phyloP scores from a whole-genome alignment of 2,329 filamentous ascomycete genomes.

The Fusarium sp. region DNA sequence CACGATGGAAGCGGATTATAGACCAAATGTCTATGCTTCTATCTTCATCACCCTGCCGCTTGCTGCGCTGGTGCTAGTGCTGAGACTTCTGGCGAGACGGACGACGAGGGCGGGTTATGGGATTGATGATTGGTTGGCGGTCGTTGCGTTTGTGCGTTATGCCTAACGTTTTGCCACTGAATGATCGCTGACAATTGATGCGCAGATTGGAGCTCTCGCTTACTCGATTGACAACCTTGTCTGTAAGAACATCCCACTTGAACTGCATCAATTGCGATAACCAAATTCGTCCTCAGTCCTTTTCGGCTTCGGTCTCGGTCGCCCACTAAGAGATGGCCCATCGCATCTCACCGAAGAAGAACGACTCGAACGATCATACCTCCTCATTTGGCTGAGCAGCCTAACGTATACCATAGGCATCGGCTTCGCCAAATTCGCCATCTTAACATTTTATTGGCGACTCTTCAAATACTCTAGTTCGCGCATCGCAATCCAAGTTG shows the following conservation, averaged over 20 bases:
- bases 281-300: not conserved
- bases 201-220: conserved; percentile 6
- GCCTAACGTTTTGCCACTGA: not conserved
- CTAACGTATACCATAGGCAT: conserved; percentile 40
- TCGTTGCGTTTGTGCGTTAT: conserved; percentile 29
- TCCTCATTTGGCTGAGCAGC: conserved; percentile 40
- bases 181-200: not conserved
- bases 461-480: conserved; percentile 43
- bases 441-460: conserved; percentile 44
- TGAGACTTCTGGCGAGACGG: conserved; percentile 29
- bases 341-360: conserved; percentile 4
- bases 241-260: not conserved
- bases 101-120: conserved; percentile 29
- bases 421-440: conserved; percentile 42
- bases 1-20: conserved; percentile 22
- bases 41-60: conserved; percentile 28
- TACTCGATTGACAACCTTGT: conserved; percentile 18
- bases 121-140: conserved; percentile 31
- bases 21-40: conserved; percentile 23
- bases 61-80: conserved; percentile 24
- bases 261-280: not conserved
- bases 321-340: conserved; percentile 14
- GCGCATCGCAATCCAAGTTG: conserved; percentile 40
- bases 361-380: conserved; percentile 13
- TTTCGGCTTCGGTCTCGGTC: conserved; percentile 14